Percentiles rank a stretch among this genome's conserved stretches.
phyloP scores from a whole-genome alignment of 495 filamentous ascomycete genomes.

The Aspergillus bridgeri region DNA sequence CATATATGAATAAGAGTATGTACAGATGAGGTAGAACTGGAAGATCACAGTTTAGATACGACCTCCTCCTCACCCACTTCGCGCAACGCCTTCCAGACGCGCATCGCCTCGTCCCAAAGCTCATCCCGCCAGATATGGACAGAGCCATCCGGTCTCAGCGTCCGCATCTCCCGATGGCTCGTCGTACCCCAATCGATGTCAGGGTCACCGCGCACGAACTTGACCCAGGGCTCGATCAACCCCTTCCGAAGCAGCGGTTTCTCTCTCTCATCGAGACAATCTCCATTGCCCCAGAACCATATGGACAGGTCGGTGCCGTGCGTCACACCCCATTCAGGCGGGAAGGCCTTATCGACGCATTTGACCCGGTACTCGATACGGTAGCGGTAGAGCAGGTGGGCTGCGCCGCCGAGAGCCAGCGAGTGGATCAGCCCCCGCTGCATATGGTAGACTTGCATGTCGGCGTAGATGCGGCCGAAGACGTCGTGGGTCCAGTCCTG shows the following conservation, averaged over 20 bases:
- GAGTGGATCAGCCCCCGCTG: constrained; percentile 40
- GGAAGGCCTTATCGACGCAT: constrained; percentile 39
- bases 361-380: constrained; percentile 48
- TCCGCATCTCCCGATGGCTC: constrained; percentile 32
- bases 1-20: neutral
- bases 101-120: constrained; percentile 43
- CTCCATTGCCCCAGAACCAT: constrained; percentile 57
- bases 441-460: constrained; percentile 53
- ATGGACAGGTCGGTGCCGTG: constrained; percentile 54
- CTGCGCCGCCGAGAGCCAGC: constrained; percentile 25
- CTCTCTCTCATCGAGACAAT: constrained; percentile 35
- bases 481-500: constrained; percentile 40
- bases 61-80: constrained; percentile 16
- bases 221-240: constrained; percentile 40
- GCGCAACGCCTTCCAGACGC: constrained; percentile 42
- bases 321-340: constrained; percentile 53
- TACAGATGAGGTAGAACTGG: neutral
- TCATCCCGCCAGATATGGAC: constrained; percentile 44
- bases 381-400: constrained; percentile 39
- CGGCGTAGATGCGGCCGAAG: constrained; percentile 55
- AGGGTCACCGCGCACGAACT: constrained; percentile 41
- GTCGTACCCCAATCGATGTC: constrained; percentile 34
- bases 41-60: constrained; percentile 10
- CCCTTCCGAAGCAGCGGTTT: constrained; percentile 34
- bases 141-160: constrained; percentile 41